Evolutionary conservation across 2,329 filamentous ascomycete species (phyloP), one percentile per base, ranked within the genome.

Genomic region (Neonectria neomacrospora): DNA sequence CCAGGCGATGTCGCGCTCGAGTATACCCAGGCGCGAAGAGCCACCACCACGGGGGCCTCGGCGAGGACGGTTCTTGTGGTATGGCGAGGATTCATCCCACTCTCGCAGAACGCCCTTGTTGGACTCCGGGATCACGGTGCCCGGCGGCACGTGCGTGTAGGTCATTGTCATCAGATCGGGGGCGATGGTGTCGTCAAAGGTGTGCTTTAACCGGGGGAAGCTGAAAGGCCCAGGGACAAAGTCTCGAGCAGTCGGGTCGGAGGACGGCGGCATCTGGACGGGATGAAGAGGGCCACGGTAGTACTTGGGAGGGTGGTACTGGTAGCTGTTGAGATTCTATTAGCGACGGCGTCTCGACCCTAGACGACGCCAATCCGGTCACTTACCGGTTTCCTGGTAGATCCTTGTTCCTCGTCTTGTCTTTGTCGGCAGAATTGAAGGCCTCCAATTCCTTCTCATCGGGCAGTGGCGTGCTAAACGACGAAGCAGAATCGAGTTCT

Each of bases 271-370:
- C 63, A 93, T 92, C 81, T 97, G 93, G 74, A 97, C 89, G 54
- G 96, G 96, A 77, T 98, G 94, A 23, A 98, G 85, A 67, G 94
- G 94, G 60, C 96, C 96, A 74, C 95, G 92, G 79, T 97, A 90
- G 86, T 94, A 99, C 82, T 95, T 96, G 67, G 96, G 96, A 54
- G 95, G 91, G 68, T 94, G 93, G 80, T 91, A 98, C 80, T 97
- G 92, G 82, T 98, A 99, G 85, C 95, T 97, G 66, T 58, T n/a
- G 10, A 44, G 23, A 23, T 80, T 79, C 11, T 50, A 34, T 70
- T 58, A 70, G 54, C 54, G 39, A 47, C 44, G 32, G 55, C 14
- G 42, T 57, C 32, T 20, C 9, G n/a, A 22, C 16, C 51, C 5
- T 22, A 3, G 12, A 23, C 23, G 2, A 20, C 54, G 44, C 22